phyloP scores from a whole-genome alignment of 129 eudicot genomes.

The Arctium minus region DNA sequence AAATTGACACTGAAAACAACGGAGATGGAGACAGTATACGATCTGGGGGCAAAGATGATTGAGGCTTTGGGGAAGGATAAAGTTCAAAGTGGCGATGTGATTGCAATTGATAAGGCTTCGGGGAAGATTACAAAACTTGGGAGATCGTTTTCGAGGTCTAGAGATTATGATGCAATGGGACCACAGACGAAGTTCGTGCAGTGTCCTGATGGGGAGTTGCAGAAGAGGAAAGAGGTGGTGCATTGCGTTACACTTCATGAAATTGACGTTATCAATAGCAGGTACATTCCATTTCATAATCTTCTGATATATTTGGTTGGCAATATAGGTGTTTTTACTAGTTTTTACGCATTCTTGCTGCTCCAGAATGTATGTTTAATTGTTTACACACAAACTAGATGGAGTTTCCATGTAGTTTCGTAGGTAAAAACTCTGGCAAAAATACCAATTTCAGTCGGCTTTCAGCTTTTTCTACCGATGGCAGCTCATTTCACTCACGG shows the following conservation, averaged over 20 bases:
- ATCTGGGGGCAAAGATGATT: slow-evolving; percentile 90
- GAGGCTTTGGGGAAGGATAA: slow-evolving; percentile 89
- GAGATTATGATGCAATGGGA: slow-evolving; percentile 92
- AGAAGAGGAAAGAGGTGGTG: slow-evolving; percentile 90
- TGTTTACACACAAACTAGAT: too few species aligned
- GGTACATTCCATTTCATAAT: slow-evolving; percentile 30
- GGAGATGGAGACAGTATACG: slow-evolving; percentile 94
- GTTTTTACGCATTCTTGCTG: too few species aligned
- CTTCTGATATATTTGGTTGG: too few species aligned
- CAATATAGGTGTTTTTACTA: too few species aligned
- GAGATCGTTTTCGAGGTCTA: slow-evolving; percentile 72
- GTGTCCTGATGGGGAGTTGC: slow-evolving; percentile 94
- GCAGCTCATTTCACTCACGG: too few species aligned
- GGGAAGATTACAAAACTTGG: slow-evolving; percentile 92
- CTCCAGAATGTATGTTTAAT: too few species aligned
- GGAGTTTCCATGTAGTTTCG: too few species aligned
- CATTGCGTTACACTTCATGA: slow-evolving; percentile 94
- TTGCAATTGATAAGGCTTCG: slow-evolving; percentile 82
- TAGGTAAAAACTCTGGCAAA: too few species aligned
- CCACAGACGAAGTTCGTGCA: slow-evolving; percentile 88
- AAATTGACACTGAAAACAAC: slow-evolving; percentile 87
- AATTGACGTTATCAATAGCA: slow-evolving; percentile 94
- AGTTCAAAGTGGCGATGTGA: slow-evolving; percentile 92
- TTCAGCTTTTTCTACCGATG: too few species aligned
- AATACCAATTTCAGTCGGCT: too few species aligned